Evolutionary conservation across 73 alveolate species (phyloP).

Genomic region (Paramecium sonneborni): DNA sequence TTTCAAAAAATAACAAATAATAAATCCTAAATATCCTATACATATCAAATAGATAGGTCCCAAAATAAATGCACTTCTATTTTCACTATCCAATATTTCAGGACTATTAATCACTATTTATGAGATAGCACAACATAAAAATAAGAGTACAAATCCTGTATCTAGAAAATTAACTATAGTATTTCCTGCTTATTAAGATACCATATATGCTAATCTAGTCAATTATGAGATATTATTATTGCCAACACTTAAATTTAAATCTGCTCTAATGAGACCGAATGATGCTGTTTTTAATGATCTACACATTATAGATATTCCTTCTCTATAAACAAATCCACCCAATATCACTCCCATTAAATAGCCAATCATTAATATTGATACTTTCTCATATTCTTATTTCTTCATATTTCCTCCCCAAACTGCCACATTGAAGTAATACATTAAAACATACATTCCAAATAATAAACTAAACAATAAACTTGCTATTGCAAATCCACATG

Average conservation of each 20-base stretch:
- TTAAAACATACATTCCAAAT: neutral
- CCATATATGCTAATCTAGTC: constrained; percentile 45
- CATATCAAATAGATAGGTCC: constrained; percentile 24
- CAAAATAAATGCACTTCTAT: neutral
- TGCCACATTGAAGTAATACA: neutral
- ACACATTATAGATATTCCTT: constrained; percentile 44
- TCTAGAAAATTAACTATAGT: neutral
- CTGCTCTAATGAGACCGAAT: constrained; percentile 18
- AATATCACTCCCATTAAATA: constrained; percentile 42
- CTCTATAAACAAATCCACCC: constrained; percentile 29
- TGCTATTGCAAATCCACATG: constrained; percentile 1
- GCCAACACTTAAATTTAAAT: neutral
- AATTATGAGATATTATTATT: constrained; percentile 3
- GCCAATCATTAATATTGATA: neutral
- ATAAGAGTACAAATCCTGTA: neutral
- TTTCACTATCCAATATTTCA: neutral
- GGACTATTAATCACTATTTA: neutral
- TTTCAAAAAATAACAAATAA: constrained; percentile 8
- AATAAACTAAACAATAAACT: neutral
- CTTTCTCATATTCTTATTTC: neutral
- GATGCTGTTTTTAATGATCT: constrained; percentile 38
- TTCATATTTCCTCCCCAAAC: constrained; percentile 50
- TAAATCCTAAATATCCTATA: neutral
- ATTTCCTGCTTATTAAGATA: constrained; percentile 43
- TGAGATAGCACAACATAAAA: neutral